Conservation (phyloP, 2,329 filamentous ascomycete genomes). For the Didymella arachidicola region DNA sequence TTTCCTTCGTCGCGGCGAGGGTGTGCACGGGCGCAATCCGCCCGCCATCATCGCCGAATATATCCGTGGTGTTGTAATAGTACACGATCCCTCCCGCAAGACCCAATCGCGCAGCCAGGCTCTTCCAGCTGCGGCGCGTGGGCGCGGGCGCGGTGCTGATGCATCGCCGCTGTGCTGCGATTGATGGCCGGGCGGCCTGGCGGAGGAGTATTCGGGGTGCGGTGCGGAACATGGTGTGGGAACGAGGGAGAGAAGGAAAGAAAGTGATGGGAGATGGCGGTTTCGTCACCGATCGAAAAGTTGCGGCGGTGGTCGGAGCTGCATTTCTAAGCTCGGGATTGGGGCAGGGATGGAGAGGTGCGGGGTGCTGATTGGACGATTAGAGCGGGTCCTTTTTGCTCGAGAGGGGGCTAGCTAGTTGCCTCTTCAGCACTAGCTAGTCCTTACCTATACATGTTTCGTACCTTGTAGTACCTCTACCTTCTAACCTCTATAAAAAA, state of each 20-base stretch:
- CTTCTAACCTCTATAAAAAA: too few species aligned
- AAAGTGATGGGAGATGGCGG: too few species aligned
- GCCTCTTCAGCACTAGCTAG: too few species aligned
- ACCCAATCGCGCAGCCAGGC: slow-evolving; percentile 74
- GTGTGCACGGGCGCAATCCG: slow-evolving; percentile 46
- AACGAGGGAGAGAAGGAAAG: slow-evolving; percentile 23
- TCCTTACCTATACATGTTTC: too few species aligned
- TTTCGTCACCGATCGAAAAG: slow-evolving; percentile 21
- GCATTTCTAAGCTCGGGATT: slow-evolving; percentile 16
- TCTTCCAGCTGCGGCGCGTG: slow-evolving; percentile 84
- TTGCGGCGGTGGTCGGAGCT: slow-evolving; percentile 17
- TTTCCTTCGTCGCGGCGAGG: slow-evolving; percentile 50
- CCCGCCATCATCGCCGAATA: slow-evolving; percentile 83
- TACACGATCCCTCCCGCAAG: slow-evolving; percentile 80
- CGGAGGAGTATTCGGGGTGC: slow-evolving; percentile 55
- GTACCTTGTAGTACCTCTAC: too few species aligned
- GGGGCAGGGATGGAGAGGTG: background rate
- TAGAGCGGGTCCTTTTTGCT: background rate
- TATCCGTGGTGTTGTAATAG: slow-evolving; percentile 89
- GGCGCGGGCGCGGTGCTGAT: slow-evolving; percentile 66
- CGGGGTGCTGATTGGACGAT: too few species aligned
- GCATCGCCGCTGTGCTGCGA: slow-evolving; percentile 52
- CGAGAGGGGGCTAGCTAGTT: too few species aligned
- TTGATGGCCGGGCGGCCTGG: slow-evolving; percentile 32
- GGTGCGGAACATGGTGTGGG: slow-evolving; percentile 61